Evolutionary conservation across 768 basidiomycete genomes (phyloP).

Genomic region (Pisolithus sp.): DNA sequence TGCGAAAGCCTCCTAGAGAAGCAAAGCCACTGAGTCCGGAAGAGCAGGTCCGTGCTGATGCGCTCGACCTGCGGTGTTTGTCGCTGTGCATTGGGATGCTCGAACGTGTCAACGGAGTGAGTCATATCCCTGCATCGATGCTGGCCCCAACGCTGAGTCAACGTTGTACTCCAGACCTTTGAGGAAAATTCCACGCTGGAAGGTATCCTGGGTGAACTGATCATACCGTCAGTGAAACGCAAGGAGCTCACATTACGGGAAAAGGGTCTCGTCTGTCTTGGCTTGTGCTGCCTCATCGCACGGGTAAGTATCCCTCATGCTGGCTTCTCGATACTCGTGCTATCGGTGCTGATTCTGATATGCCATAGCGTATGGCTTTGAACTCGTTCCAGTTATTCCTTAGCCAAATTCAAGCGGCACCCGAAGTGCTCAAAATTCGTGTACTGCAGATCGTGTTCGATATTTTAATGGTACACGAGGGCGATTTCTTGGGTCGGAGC

Average conservation of each 20-base stretch:
- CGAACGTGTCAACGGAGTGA: conserved; percentile 77
- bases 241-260: conserved; percentile 70
- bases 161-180: conserved; percentile 33
- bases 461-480: conserved; percentile 78
- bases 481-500: conserved; percentile 48
- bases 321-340: neutral
- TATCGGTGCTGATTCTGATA: neutral
- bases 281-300: conserved; percentile 75
- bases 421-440: conserved; percentile 58
- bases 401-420: conserved; percentile 60
- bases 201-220: conserved; percentile 69
- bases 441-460: conserved; percentile 84
- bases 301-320: conserved; percentile 10
- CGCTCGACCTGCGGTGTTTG: conserved; percentile 70
- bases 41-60: conserved; percentile 50
- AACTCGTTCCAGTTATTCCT: conserved; percentile 76
- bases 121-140: conserved; percentile 19
- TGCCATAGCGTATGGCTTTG: conserved; percentile 23
- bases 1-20: conserved; percentile 24
- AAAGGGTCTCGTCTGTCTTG: conserved; percentile 62
- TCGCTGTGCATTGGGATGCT: conserved; percentile 76
- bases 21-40: conserved; percentile 47
- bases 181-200: conserved; percentile 67
- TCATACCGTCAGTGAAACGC: conserved; percentile 84
- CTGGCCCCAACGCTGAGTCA: neutral